phyloP scores from a whole-genome alignment of 352 stramenopile genomes.

The Phytophthora megakarya region DNA sequence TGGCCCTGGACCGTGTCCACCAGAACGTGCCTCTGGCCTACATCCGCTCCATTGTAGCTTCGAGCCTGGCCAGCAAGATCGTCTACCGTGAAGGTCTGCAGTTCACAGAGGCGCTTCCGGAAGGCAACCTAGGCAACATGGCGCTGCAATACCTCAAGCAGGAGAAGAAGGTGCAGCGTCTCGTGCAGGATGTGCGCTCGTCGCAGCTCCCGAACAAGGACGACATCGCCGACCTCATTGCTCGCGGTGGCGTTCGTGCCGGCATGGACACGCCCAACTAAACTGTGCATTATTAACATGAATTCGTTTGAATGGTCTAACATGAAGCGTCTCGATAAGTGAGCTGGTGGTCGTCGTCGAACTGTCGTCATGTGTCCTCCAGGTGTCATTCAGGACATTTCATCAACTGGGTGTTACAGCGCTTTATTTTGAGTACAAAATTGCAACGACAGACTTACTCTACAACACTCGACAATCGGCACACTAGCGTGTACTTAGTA shows the following conservation, averaged over 20 bases:
- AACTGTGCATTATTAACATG: conserved; percentile 19
- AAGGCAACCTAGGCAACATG: conserved; percentile 90
- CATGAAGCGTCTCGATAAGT: background rate
- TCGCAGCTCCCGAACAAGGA: conserved; percentile 60
- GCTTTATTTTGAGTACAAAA: conserved; percentile 11
- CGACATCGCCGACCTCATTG: conserved; percentile 77
- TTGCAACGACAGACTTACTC: conserved; percentile 17
- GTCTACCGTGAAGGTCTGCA: conserved; percentile 98
- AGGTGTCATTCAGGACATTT: conserved; percentile 1
- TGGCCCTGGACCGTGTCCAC: conserved; percentile 93
- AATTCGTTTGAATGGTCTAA: conserved; percentile 8
- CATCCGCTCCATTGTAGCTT: conserved; percentile 96
- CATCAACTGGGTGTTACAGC: conserved; percentile 8
- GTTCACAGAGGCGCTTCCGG: conserved; percentile 93
- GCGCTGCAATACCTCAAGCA: conserved; percentile 95
- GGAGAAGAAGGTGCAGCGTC: conserved; percentile 92
- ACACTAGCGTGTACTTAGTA: background rate
- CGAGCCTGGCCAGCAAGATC: conserved; percentile 96
- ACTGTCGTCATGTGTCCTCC: background rate
- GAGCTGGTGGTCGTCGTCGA: too few relatives aligned
- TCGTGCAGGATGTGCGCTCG: conserved; percentile 73
- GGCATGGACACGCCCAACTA: conserved; percentile 45
- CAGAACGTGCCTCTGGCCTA: conserved; percentile 95
- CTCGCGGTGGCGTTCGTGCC: conserved; percentile 76
- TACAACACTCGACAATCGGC: conserved; percentile 9